A percentile compares a stretch with the other conserved stretches of the same genome.
Conservation (phyloP, 139 green algal species). For the Nannochloris sp. region DNA sequence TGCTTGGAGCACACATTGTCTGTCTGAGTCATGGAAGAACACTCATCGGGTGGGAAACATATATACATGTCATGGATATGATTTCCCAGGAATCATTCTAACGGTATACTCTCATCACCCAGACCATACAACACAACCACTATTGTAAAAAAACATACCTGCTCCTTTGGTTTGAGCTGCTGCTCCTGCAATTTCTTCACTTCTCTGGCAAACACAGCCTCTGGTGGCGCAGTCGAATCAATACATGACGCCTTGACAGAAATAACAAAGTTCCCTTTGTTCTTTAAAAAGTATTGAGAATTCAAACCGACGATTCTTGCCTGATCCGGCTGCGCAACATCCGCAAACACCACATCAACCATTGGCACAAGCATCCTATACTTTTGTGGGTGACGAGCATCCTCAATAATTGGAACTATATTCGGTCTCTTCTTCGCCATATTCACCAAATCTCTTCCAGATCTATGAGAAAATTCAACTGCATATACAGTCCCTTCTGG, state of each 20-base stretch:
- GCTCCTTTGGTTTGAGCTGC: slow-evolving; percentile 94
- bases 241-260: slow-evolving; percentile 99
- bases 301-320: slow-evolving; percentile 97
- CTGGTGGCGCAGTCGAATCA: slow-evolving; percentile 92
- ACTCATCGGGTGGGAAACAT: slow-evolving; percentile 5
- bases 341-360: slow-evolving; percentile 98
- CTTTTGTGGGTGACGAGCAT: slow-evolving; percentile 92
- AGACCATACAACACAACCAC: slow-evolving; percentile 7
- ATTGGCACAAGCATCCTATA: slow-evolving; percentile 99
- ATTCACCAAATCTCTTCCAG: slow-evolving; percentile 95
- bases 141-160: slow-evolving; percentile 40
- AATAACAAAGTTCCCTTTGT: slow-evolving; percentile 96
- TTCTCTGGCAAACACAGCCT: slow-evolving; percentile 96
- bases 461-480: slow-evolving; percentile 97
- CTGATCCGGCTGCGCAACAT: slow-evolving; percentile 96
- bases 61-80: background rate
- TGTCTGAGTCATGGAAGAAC: slow-evolving; percentile 37
- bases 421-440: slow-evolving; percentile 99
- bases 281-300: slow-evolving; percentile 97
- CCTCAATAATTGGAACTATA: slow-evolving; percentile 99
- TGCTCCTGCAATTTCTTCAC: slow-evolving; percentile 97
- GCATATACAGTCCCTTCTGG: slow-evolving; percentile 92
- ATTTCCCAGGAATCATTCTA: background rate
- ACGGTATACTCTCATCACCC: slow-evolving; percentile 18
- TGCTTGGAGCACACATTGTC: background rate